Evolutionary conservation across 1,139 yeast species (phyloP), one percentile per base, ranked within the genome.

Genomic region (Nadsonia commutata): DNA sequence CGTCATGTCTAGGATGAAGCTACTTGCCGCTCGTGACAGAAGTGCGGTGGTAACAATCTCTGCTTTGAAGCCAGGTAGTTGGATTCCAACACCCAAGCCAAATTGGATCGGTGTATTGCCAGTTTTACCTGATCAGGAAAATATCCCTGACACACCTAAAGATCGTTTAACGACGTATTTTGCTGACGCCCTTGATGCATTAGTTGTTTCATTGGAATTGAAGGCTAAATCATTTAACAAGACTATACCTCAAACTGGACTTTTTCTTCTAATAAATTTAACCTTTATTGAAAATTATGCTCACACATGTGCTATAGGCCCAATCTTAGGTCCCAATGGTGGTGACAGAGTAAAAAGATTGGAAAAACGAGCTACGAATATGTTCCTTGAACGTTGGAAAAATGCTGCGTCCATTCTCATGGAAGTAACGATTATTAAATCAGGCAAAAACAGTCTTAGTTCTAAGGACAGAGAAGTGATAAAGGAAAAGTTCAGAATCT

Each of bases 381-480:
- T 78, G 51, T 84, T 86, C 57, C 69, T 86, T 47, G 78, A 80
- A 19, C 90, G 80, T 27, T 88, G 96, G 96, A 80, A 82, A 52
- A 71, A 71, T 49, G 78, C 85, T 20, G 86, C 95, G 5, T 71
- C 80, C 21, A 71, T 75, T 44, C 70, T 88, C 44, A 78, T 88
- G 67, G 70, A 68, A 67, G 46, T 54, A 9, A 61, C 64, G 0
- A 51, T 56, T 4, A 54, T 56, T 8, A 48, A 51, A 20, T 55
- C 54, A n/a, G 54, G 47, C 18, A 48, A 42, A 31, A 53, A 54
- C 41, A 54, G 42, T 44, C 58, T 47, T 41, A 55, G 45, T 48
- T 58, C 50, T 62, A 88, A 86, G 56, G 94, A 88, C 51, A 76
- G 78, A 49, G 96, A 86, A 43, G 76, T 72, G 45, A 76, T 88